Base-by-base conservation (phyloP, 2,329 filamentous ascomycete species). In the Diaporthe destruens region DNA sequence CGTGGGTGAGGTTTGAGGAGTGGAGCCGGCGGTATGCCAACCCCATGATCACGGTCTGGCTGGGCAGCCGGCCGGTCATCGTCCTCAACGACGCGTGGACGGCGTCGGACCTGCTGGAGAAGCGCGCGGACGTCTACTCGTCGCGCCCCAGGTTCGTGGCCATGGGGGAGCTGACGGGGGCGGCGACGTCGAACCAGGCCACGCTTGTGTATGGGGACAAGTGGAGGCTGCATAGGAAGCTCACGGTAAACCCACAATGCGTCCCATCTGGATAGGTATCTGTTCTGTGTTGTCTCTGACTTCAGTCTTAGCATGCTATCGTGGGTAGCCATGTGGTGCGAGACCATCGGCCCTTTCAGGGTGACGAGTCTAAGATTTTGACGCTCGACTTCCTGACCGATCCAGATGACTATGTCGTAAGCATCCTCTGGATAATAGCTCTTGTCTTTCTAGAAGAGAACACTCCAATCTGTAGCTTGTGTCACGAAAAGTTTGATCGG, bases 41-140 rank as follows among this genome's bases (percentile, higher is more conserved):
- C 53, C 49, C 69, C n/a, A 65, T 71, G 69, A 71, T 71, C 69
- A 71, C 69, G 16, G 29, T 66, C 47, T 71, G 69, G 69, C 57
- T 36, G 53, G 69, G 59, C 2, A 71, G 44, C 36, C 23, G 47
- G 39, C 69, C 69, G 0, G 36, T 47, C 18, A 56, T 71, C 25
- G 61, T 71, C 8, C 49, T 71, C 36, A 54, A 66, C 29, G 57
- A 71, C 6, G 51, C 57, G 20, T 71, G 69, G 69, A 71, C 59
- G 20, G 69, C 69, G 20, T 44, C 57, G 32, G 57, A 71, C 23
- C 47, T 71, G 16, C n/a, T 55, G 6, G 69, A 54, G 23, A 71
- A 51, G 44, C 55, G 56, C 3, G 44, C 69, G 7, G 56, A 71
- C 25, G 5, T 71, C 1, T 71, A 53, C n/a, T 63, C 69, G 23